Evolutionary conservation across 1,284 basidiomycete species (phyloP), one percentile per base, ranked within the genome.

Genomic region (Amylostereum chailletii): DNA sequence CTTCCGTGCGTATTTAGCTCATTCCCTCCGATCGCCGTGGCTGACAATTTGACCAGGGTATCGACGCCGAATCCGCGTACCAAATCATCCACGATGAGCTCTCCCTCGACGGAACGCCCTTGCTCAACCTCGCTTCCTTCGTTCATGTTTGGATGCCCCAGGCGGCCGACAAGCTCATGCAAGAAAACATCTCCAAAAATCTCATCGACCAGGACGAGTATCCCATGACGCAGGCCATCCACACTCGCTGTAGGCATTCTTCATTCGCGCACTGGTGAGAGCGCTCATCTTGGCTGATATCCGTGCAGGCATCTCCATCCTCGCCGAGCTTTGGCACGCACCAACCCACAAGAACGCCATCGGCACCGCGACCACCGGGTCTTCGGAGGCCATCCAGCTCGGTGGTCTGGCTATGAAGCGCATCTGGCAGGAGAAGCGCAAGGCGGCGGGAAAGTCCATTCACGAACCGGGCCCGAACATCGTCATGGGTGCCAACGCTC

Each of bases 371-470:
- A 96, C 94, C 2, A 95, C 94, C 1, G 94, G 94, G 5, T 93
- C 90, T 0, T 94, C 84, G 2, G 93, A 96, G 67, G 94, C 91
- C 2, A 91, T 94, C 59, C 90, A 94, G 68, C 85, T 96, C 5
- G 94, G 91, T 11, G 94, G 93, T 42, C 78, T 98, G 26, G 91
- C 94, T 11, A 89, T 97, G 82, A 98, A 98, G 72, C 88, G 86
- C 60, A 77, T 84, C 45, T 97, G 94, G 94, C 94, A 97, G 66
- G 83, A 82, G 55, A 84, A 80, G 62, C 85, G 87, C 66, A 94
- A 93, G 69, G 85, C 81, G 1, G 80, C 79, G 1, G 94, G 94
- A 38, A 93, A 93, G 66, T 84, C 80, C 53, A 89, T 90, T 49
- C 81, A 92, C 60, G 85, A 91, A 56, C 90, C 90, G 19, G 90